Evolutionary conservation across 768 basidiomycete species (phyloP).

Genomic region (Lanmaoa pseudosensibilis): DNA sequence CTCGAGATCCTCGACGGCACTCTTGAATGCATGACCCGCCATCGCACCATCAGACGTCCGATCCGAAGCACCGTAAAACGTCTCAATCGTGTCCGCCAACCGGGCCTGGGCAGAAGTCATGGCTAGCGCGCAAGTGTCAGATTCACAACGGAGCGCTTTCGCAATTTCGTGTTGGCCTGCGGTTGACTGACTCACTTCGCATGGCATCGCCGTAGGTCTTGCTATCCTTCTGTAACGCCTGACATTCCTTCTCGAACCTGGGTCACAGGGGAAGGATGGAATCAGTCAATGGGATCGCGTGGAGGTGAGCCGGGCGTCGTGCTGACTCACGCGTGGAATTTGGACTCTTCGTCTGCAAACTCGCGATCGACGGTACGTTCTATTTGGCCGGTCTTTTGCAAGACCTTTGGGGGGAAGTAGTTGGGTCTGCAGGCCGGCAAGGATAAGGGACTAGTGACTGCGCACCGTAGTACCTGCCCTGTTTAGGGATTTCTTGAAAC

Average conservation of each 20-base stretch:
- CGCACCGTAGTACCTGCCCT: conserved; percentile 87
- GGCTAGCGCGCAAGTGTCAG: conserved; percentile 44
- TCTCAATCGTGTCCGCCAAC: conserved; percentile 90
- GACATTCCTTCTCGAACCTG: conserved; percentile 97
- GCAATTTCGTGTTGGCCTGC: background rate
- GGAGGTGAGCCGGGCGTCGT: background rate
- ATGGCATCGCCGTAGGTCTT: conserved; percentile 95
- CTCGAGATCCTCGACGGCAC: conserved; percentile 93
- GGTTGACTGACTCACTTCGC: conserved; percentile 59
- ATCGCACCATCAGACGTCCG: conserved; percentile 88
- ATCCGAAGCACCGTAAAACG: conserved; percentile 88
- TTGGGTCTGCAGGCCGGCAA: conserved; percentile 6
- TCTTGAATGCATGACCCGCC: conserved; percentile 95
- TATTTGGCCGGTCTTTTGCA: conserved; percentile 98
- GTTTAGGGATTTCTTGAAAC: conserved; percentile 93
- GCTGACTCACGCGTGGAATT: conserved; percentile 75
- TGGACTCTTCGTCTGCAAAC: conserved; percentile 88
- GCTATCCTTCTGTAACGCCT: conserved; percentile 89
- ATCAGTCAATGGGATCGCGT: conserved; percentile 2
- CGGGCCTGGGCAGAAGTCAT: conserved; percentile 94
- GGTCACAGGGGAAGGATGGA: background rate
- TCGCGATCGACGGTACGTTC: conserved; percentile 94
- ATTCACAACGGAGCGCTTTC: background rate
- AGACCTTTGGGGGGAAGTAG: conserved; percentile 50
- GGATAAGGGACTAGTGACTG: conserved; percentile 14